These are phyloP conservation scores for Pseudogymnoascus sp. DNA, from an alignment of 2,329 filamentous ascomycete species.

Conservation along the genomic window DNA sequence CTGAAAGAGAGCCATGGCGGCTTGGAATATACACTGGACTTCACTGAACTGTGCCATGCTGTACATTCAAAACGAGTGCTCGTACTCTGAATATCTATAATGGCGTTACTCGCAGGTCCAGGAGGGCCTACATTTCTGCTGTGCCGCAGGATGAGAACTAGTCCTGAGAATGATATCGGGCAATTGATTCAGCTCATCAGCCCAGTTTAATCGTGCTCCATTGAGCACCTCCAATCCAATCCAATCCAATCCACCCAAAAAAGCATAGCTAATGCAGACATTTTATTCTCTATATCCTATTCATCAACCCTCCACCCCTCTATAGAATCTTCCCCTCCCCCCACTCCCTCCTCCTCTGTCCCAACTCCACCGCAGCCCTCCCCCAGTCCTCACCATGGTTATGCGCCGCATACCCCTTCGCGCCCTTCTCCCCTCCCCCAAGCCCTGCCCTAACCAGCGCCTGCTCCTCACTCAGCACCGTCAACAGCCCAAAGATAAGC, in stretches of 20 bases:
- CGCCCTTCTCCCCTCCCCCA: conserved; percentile 74
- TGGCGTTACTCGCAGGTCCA: neutral
- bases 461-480: conserved; percentile 81
- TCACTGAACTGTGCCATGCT: too few relatives aligned
- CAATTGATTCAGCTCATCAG: neutral
- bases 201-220: neutral
- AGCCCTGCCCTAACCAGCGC: conserved; percentile 77
- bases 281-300: neutral
- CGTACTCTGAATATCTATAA: neutral
- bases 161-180: neutral
- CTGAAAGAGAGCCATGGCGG: too few relatives aligned
- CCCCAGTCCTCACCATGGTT: conserved; percentile 99
- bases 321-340: conserved; percentile 32
- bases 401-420: conserved; percentile 55
- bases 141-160: neutral
- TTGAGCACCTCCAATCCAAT: neutral
- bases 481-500: conserved; percentile 86
- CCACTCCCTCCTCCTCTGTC: conserved; percentile 79
- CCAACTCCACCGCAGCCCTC: conserved; percentile 85
- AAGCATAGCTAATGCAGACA: neutral
- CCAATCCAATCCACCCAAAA: neutral
- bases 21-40: too few relatives aligned
- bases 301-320: neutral
- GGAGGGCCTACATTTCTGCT: neutral
- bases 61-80: neutral